phyloP scores from a whole-genome alignment of 1,284 basidiomycete genomes.

The Tilletia walkeri region DNA sequence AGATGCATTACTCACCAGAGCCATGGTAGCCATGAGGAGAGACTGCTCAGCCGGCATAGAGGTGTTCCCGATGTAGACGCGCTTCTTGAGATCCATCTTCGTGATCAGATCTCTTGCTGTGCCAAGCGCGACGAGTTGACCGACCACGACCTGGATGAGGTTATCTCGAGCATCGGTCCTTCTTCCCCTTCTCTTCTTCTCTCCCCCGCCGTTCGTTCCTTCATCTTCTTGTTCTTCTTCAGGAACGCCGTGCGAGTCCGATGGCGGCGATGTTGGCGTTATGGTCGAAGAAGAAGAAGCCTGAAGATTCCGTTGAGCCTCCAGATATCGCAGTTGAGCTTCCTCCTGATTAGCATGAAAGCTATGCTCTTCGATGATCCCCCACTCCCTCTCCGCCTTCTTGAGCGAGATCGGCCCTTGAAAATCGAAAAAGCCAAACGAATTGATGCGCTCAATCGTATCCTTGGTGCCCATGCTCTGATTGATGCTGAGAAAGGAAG shows the following conservation, averaged over 20 bases:
- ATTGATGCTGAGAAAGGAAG: slow-evolving; percentile 71
- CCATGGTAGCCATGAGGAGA: slow-evolving; percentile 91
- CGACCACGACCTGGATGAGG: slow-evolving; percentile 44
- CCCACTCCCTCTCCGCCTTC: slow-evolving; percentile 73
- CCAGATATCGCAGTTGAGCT: not conserved
- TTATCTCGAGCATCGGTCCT: slow-evolving; percentile 23
- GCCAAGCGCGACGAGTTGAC: slow-evolving; percentile 29
- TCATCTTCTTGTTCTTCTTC: not conserved
- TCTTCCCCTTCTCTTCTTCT: slow-evolving; percentile 32
- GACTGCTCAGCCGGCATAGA: slow-evolving; percentile 97
- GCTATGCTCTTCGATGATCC: slow-evolving; percentile 85
- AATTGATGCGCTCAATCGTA: slow-evolving; percentile 66
- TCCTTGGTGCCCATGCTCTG: slow-evolving; percentile 26
- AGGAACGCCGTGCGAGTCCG: no score
- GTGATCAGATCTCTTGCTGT: slow-evolving; percentile 52
- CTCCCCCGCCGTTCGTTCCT: slow-evolving; percentile 19
- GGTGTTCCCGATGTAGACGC: slow-evolving; percentile 86
- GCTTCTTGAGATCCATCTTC: slow-evolving; percentile 74
- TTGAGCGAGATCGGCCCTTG: slow-evolving; percentile 80
- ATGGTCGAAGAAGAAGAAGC: no score
- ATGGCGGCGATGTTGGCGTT: no score
- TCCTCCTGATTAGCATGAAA: slow-evolving; percentile 33
- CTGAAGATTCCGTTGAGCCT: no score
- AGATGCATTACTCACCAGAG: slow-evolving; percentile 63
- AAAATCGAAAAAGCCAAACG: slow-evolving; percentile 81